Conservation (phyloP, 2,329 filamentous ascomycete genomes). For the Aspergillus viridinutans region DNA sequence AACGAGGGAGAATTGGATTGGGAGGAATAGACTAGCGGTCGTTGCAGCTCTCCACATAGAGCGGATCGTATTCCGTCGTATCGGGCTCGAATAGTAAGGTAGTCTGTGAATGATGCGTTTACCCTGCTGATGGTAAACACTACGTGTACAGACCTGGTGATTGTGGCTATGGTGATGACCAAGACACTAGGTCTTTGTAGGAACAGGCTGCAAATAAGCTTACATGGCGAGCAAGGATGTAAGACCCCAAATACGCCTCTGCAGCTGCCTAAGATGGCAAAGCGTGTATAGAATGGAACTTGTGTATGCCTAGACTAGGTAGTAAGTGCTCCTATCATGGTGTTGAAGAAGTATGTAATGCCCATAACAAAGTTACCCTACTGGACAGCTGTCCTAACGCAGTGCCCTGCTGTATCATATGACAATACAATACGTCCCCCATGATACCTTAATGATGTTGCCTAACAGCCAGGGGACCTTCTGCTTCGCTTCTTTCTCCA, state of each 20-base stretch:
- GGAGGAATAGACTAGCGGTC: not conserved
- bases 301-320: too few species aligned
- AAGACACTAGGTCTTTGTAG: not conserved
- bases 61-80: too few species aligned
- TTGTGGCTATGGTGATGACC: not conserved
- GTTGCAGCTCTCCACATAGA: not conserved
- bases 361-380: not conserved
- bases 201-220: too few species aligned
- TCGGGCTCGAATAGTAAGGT: too few species aligned
- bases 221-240: too few species aligned
- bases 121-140: not conserved
- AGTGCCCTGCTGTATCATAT: not conserved
- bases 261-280: too few species aligned
- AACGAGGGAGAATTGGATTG: conserved; percentile 2
- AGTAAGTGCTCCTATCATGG: too few species aligned
- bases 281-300: too few species aligned
- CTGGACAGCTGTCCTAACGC: not conserved
- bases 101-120: not conserved
- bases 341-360: not conserved
- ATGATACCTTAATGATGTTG: not conserved
- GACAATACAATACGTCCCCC: not conserved
- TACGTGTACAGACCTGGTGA: not conserved
- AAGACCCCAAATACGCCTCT: too few species aligned
- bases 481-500: not conserved
- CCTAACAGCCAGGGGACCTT: not conserved